Evolutionary conservation across 106 monocot species (phyloP).

Genomic region (Acanthochlamys bracteata): DNA sequence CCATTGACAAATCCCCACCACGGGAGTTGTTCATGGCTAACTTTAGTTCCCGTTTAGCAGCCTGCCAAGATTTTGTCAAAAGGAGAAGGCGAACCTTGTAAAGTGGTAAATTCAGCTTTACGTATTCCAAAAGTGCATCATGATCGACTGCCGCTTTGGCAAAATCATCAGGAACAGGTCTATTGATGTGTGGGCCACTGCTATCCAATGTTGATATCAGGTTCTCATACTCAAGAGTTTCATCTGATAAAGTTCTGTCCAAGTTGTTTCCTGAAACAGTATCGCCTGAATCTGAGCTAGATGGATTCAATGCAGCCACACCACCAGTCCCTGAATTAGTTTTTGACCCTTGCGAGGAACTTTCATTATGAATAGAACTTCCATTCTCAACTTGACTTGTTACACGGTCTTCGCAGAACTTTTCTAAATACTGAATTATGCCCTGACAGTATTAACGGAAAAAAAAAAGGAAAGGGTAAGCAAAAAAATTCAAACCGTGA

Average conservation of each 20-base stretch:
- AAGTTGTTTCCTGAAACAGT: conserved; percentile 10
- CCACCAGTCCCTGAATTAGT: conserved; percentile 3
- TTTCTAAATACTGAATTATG: conserved; percentile 49
- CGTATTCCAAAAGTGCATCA: neutral
- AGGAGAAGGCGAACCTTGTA: conserved; percentile 40
- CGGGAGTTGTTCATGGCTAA: conserved; percentile 70
- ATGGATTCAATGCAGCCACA: neutral
- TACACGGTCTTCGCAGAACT: conserved; percentile 13
- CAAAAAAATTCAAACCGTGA: neutral
- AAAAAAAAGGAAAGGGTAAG: neutral
- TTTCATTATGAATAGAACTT: conserved; percentile 10
- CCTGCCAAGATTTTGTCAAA: conserved; percentile 68
- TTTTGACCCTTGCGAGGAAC: conserved; percentile 17
- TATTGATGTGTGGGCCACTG: conserved; percentile 19
- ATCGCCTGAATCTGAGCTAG: conserved; percentile 6
- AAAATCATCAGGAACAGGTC: conserved; percentile 25
- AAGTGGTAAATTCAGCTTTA: neutral
- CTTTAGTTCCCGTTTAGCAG: conserved; percentile 79
- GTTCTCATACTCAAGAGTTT: conserved; percentile 16
- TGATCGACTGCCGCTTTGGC: neutral
- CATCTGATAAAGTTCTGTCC: conserved; percentile 12
- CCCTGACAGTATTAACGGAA: conserved; percentile 19
- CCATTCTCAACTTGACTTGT: conserved; percentile 24
- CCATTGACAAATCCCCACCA: conserved; percentile 67
- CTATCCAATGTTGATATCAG: conserved; percentile 16